Base-by-base conservation (phyloP, 2,329 filamentous ascomycete species). In the Pseudogymnoascus sp. region DNA sequence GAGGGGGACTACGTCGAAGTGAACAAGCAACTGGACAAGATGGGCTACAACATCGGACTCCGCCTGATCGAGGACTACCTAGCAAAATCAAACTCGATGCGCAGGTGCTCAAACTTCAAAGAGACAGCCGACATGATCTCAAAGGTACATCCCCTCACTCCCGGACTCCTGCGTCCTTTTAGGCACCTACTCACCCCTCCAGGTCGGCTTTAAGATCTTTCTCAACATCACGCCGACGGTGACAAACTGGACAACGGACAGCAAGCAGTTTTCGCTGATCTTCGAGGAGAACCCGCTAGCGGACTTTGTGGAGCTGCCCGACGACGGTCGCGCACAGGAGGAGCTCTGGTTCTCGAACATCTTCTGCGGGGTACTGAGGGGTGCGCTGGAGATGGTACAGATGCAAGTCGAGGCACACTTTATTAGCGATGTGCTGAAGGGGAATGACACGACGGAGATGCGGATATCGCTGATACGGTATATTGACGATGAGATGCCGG, bases 161-260 rank as follows among this genome's bases (percentile, higher is more conserved):
- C 8, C 19, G 19, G 19, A 19, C 36, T 60, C 36, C 12, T 42
- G 16, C 58, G 11, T 1, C 11, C 12, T 23, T 9, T 12, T 11
- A 14, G 3, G 5, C 19, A 22, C 33, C 14, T 33, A 33, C 39
- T 35, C 25, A 28, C 42, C 36, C 41, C 3, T 4, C 23, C 67
- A 97, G 90, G 89, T 99, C 67, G 94, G 94, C 62, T 99, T 99
- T 80, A 97, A 99, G 78, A 96, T 99, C 67, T 99, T 99, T 75
- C 84, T 99, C 65, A 99, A 99, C 72, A 92, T 97, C 69, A 95
- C 92, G 3, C 94, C 94, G 0, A 89, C 88, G 6, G 88, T 97
- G 66, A 91, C 92, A 58, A 97, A 96, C 73, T 99, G 94, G 94
- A 94, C 92, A 22, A 90, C 84, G 73, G 94, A 99, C 76, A 94